Evolutionary conservation across 306 rosid species (phyloP), one percentile per base, ranked within the genome.

Genomic region (Sphenostylis stenocarpa): DNA sequence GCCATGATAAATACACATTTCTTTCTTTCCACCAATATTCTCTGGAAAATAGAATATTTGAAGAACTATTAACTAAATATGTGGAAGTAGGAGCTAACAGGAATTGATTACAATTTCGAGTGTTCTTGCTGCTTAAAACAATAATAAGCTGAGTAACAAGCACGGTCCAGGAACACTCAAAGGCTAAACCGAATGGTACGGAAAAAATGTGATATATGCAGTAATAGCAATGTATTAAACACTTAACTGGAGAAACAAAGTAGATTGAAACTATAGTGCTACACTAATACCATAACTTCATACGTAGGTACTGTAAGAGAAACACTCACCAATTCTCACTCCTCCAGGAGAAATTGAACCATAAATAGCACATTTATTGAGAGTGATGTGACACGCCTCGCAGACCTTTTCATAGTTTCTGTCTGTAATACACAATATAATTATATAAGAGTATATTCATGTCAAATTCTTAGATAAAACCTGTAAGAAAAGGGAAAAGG

Each of bases 331-430:
- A 26, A 94, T 86, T 82, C 98, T 88, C 68, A 88, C 94, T 38
- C 98, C 97, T 61, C 94, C 92, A 5, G 86, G 84, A 38, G 85
- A 94, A 68, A 90, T 82, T 7, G 91, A 89, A 70, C 98, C 97
- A 75, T 86, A 85, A 67, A 90, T 91, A 26, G 92, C 88, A 85
- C 90, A 76, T 80, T 91, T 91, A 70, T 91, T 91, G 53, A 90
- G 86, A 71, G 94, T 87, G 64, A 93, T 90, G 72, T 91, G 83
- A 75, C 96, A 91, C 11, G 88, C 85, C 90, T 94, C 97, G 26
- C 97, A 89, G 55, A 90, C 92, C 84, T 87, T 90, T 85, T 88
- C 97, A 52, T 84, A 94, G 81, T 90, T 86, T 80, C 88, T 90
- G 80, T 88, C 97, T 88, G 82, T 48, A 89, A 69, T 55, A 44